Evolutionary conservation across 805 yeast species (phyloP).

Genomic region (Saturnispora besseyi): DNA sequence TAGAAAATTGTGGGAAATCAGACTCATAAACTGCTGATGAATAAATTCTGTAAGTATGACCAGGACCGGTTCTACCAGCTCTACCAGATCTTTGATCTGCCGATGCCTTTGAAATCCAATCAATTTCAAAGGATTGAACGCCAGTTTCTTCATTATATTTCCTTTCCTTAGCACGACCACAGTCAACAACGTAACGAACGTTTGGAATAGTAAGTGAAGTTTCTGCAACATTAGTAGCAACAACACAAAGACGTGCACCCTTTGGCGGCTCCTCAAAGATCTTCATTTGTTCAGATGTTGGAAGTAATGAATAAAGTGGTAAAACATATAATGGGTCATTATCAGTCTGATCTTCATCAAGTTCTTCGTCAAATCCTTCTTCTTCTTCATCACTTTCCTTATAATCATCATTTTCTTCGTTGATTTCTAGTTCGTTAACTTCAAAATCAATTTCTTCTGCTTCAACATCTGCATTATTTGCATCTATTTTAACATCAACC

Average conservation of each 20-base stretch:
- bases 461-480: slow-evolving; percentile 63
- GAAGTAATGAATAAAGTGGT: slow-evolving; percentile 85
- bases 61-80: slow-evolving; percentile 97
- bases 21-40: slow-evolving; percentile 92
- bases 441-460: slow-evolving; percentile 79
- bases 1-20: slow-evolving; percentile 72
- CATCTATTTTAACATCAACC: slow-evolving; percentile 40
- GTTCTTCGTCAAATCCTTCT: slow-evolving; percentile 62
- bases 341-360: slow-evolving; percentile 62
- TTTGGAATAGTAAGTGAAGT: slow-evolving; percentile 96
- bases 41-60: slow-evolving; percentile 86
- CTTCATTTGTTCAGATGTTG: slow-evolving; percentile 92
- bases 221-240: slow-evolving; percentile 97
- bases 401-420: slow-evolving; percentile 34
- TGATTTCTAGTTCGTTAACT: slow-evolving; percentile 30
- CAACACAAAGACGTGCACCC: slow-evolving; percentile 81
- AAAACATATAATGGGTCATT: slow-evolving; percentile 79
- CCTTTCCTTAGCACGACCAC: slow-evolving; percentile 90
- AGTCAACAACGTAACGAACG: slow-evolving; percentile 86
- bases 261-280: slow-evolving; percentile 81
- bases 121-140: slow-evolving; percentile 84
- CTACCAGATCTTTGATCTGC: slow-evolving; percentile 79
- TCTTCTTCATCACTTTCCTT: slow-evolving; percentile 39
- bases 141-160: slow-evolving; percentile 74
- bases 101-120: slow-evolving; percentile 92